Conservation (phyloP, 306 rosid species). For the Nissolia schottii region DNA sequence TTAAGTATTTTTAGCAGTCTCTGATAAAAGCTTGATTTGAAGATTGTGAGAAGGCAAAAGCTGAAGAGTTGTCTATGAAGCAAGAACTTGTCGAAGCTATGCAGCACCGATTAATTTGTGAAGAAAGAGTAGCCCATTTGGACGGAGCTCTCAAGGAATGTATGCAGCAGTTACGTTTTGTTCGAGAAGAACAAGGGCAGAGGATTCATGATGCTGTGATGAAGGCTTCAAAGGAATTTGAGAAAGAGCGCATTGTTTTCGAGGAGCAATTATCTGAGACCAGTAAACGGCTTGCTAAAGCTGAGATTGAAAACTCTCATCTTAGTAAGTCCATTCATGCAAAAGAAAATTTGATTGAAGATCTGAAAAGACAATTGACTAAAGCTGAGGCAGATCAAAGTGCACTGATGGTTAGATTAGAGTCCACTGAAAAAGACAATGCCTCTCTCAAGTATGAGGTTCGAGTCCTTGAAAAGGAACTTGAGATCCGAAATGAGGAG, state of each 20-base stretch:
- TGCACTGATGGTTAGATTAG: slow-evolving; percentile 57
- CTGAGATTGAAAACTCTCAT: slow-evolving; percentile 55
- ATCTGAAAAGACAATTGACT: slow-evolving; percentile 51
- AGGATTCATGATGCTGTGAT: slow-evolving; percentile 73
- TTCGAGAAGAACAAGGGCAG: slow-evolving; percentile 78
- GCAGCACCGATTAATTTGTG: slow-evolving; percentile 47
- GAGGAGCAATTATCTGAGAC: slow-evolving; percentile 64
- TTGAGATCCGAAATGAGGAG: slow-evolving; percentile 91
- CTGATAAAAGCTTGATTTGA: slow-evolving; percentile 26
- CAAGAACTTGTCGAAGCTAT: slow-evolving; percentile 52
- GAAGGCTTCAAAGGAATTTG: slow-evolving; percentile 66
- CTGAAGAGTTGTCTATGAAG: slow-evolving; percentile 51
- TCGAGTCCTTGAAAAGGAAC: slow-evolving; percentile 83
- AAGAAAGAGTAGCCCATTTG: slow-evolving; percentile 67
- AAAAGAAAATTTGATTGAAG: slow-evolving; percentile 68
- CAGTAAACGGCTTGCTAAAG: slow-evolving; percentile 53
- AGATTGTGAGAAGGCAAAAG: slow-evolving; percentile 78
- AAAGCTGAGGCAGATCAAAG: slow-evolving; percentile 53
- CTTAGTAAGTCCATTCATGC: slow-evolving; percentile 50
- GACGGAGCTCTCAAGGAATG: slow-evolving; percentile 86
- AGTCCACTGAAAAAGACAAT: slow-evolving; percentile 63
- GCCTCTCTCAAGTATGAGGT: slow-evolving; percentile 66
- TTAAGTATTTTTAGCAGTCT: background rate
- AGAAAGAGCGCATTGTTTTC: slow-evolving; percentile 45
- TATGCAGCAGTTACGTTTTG: slow-evolving; percentile 82